phyloP scores from a whole-genome alignment of 352 stramenopile genomes.

The Phytopythium chamaehyphon region DNA sequence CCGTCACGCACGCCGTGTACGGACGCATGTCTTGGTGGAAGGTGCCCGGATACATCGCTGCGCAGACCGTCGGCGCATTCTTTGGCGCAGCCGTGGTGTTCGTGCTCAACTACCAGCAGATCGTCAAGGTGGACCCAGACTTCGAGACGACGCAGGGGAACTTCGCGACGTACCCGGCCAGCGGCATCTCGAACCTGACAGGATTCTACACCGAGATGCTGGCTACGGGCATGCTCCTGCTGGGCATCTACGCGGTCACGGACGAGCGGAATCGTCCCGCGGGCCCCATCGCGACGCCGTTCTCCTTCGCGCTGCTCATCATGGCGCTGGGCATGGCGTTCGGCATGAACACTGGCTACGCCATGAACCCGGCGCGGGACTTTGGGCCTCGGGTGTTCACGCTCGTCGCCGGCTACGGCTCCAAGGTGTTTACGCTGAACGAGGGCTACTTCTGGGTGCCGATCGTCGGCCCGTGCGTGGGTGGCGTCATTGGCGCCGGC shows the following conservation, averaged over 20 bases:
- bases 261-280: conserved; percentile 46
- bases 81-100: conserved; percentile 34
- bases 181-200: conserved; percentile 32
- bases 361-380: conserved; percentile 45
- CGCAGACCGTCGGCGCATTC: conserved; percentile 42
- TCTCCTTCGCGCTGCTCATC: conserved; percentile 49
- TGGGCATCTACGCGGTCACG: conserved; percentile 51
- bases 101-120: conserved; percentile 42
- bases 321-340: conserved; percentile 60
- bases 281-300: conserved; percentile 26
- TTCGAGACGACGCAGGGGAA: conserved; percentile 33
- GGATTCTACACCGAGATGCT: conserved; percentile 55
- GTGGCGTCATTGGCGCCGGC: conserved; percentile 34
- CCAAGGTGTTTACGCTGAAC: conserved; percentile 42
- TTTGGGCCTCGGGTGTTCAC: conserved; percentile 41
- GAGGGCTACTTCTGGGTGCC: conserved; percentile 62
- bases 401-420: conserved; percentile 43
- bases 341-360: conserved; percentile 39
- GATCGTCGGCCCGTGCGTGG: conserved; percentile 45
- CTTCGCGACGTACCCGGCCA: conserved; percentile 46
- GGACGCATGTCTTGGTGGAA: conserved; percentile 41
- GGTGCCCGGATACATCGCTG: conserved; percentile 27
- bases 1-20: conserved; percentile 43
- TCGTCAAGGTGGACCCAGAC: conserved; percentile 39
- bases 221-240: conserved; percentile 45